Conservation (phyloP, 345 rosid species). For the Gossypium longicalyx region DNA sequence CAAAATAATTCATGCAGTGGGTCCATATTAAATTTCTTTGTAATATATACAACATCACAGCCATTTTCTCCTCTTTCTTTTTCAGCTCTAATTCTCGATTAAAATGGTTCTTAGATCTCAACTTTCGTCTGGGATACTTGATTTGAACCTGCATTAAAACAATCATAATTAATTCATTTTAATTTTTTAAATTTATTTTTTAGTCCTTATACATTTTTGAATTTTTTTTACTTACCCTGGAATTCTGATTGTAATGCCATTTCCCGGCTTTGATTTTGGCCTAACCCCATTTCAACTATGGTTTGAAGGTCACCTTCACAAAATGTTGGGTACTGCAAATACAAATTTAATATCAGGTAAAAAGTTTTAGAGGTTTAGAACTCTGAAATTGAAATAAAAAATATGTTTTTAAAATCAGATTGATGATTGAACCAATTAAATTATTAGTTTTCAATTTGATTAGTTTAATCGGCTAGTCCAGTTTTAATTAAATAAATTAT, state of each 20-base stretch:
- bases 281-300: conserved; percentile 74
- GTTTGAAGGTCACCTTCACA: conserved; percentile 71
- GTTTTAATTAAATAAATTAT: no score
- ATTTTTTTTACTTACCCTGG: conserved; percentile 29
- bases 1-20: no score
- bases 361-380: background rate
- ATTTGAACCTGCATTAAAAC: conserved; percentile 44
- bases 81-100: no score
- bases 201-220: background rate
- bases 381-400: background rate
- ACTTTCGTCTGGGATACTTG: conserved; percentile 50
- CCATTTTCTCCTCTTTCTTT: background rate
- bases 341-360: conserved; percentile 1
- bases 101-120: conserved; percentile 42
- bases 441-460: no score
- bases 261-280: conserved; percentile 37
- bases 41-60: no score
- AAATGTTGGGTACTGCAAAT: conserved; percentile 44
- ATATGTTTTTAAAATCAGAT: no score
- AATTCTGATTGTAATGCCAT: conserved; percentile 25
- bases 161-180: conserved; percentile 3
- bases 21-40: no score
- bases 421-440: no score
- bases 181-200: background rate
- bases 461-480: no score